These are phyloP conservation scores for Diaporthe citri DNA, from an alignment of 2,329 filamentous ascomycete species.

Conservation along the genomic window DNA sequence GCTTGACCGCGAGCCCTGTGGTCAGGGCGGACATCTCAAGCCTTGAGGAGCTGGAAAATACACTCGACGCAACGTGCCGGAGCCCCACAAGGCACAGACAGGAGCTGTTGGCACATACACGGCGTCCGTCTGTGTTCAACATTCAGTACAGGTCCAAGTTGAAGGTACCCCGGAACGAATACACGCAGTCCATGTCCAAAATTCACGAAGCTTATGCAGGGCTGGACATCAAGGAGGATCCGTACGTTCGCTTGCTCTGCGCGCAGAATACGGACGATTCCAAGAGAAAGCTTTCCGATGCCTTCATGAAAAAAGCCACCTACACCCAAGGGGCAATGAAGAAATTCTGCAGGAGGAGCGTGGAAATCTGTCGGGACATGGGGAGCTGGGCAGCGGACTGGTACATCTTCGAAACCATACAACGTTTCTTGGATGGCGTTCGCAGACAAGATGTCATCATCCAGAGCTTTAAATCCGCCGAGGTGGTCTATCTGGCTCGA, in stretches of 20 bases:
- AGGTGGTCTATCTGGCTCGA: constrained; percentile 68
- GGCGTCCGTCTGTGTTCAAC: constrained; percentile 69
- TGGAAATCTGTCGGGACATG: constrained; percentile 67
- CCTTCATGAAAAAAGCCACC: constrained; percentile 60
- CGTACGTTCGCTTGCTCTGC: constrained; percentile 64
- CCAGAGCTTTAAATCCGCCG: constrained; percentile 61
- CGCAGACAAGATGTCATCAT: constrained; percentile 43
- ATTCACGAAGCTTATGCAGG: constrained; percentile 55
- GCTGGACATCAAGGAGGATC: constrained; percentile 72
- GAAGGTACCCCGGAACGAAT: constrained; percentile 1
- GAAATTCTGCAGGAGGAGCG: constrained; percentile 63
- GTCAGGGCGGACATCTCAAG: constrained; percentile 68
- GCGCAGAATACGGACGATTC: constrained; percentile 57
- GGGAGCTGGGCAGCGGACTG: constrained; percentile 78
- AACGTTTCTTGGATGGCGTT: constrained; percentile 46
- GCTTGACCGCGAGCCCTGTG: constrained; percentile 84
- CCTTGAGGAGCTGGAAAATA: constrained; percentile 74
- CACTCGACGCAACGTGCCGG: constrained; percentile 76
- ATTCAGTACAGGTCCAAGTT: constrained; percentile 48
- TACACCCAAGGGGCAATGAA: constrained; percentile 68
- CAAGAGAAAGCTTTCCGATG: constrained; percentile 52
- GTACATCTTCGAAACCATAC: constrained; percentile 68
- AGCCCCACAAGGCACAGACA: constrained; percentile 77
- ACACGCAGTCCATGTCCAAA: constrained; percentile 55
- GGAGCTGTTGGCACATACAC: constrained; percentile 77